phyloP scores from a whole-genome alignment of 2,329 filamentous ascomycete genomes.

The Aspergillus sp. region DNA sequence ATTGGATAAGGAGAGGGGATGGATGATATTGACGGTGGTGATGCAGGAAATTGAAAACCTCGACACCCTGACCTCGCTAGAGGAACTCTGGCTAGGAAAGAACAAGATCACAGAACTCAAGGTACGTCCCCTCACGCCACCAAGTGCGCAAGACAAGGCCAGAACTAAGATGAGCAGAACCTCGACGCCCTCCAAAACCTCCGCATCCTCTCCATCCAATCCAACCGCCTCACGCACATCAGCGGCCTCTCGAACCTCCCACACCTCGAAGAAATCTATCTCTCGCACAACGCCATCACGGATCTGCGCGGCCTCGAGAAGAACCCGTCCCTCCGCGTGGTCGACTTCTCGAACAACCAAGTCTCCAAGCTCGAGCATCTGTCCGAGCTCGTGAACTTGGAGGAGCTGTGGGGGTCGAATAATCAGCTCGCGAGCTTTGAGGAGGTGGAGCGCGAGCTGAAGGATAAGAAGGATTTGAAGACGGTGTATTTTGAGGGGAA shows the following conservation, averaged over 20 bases:
- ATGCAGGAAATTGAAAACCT: slow-evolving; percentile 75
- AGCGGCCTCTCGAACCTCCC: slow-evolving; percentile 71
- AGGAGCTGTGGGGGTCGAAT: slow-evolving; percentile 93
- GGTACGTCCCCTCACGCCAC: too few relatives aligned
- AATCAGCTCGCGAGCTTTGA: slow-evolving; percentile 77
- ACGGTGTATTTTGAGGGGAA: slow-evolving; percentile 98
- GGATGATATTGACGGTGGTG: slow-evolving; percentile 4
- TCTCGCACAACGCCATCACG: slow-evolving; percentile 89
- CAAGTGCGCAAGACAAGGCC: too few relatives aligned
- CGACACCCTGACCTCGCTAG: slow-evolving; percentile 71
- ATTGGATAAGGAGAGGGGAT: background rate
- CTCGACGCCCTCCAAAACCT: slow-evolving; percentile 75
- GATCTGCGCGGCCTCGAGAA: slow-evolving; percentile 70
- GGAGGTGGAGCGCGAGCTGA: slow-evolving; percentile 74
- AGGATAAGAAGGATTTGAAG: slow-evolving; percentile 73
- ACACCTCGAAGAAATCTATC: slow-evolving; percentile 87
- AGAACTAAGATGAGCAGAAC: slow-evolving; percentile 48
- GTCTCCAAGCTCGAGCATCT: slow-evolving; percentile 74
- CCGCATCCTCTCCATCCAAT: slow-evolving; percentile 88
- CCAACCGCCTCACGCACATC: slow-evolving; percentile 82
- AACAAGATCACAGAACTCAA: slow-evolving; percentile 89
- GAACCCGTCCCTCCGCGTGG: slow-evolving; percentile 67
- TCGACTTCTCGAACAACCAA: slow-evolving; percentile 89
- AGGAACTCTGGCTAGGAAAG: slow-evolving; percentile 92
- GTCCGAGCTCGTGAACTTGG: slow-evolving; percentile 65